Evolutionary conservation across 805 yeast genomes (phyloP).

Genomic region (Pichia phayaonensis): DNA sequence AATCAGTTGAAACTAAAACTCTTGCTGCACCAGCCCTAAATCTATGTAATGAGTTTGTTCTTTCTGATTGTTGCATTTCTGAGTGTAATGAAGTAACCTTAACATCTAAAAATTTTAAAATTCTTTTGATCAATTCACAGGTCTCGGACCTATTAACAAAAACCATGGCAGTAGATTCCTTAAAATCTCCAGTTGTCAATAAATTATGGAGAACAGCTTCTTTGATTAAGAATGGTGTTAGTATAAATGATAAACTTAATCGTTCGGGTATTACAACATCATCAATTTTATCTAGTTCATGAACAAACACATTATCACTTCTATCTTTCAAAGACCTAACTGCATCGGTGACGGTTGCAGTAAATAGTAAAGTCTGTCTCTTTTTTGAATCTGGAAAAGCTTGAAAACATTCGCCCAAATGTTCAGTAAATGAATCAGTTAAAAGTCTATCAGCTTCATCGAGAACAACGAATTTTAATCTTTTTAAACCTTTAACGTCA

Average conservation of each 20-base stretch:
- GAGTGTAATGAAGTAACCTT: slow-evolving; percentile 89
- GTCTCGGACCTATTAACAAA: slow-evolving; percentile 88
- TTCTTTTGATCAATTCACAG: slow-evolving; percentile 80
- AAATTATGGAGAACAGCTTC: slow-evolving; percentile 78
- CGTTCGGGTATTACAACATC: slow-evolving; percentile 76
- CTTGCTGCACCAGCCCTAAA: slow-evolving; percentile 94
- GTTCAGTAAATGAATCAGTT: slow-evolving; percentile 75
- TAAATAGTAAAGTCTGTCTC: slow-evolving; percentile 85
- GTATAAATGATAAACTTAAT: slow-evolving; percentile 54
- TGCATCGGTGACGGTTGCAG: slow-evolving; percentile 93
- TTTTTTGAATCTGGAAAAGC: slow-evolving; percentile 62
- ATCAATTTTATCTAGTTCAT: slow-evolving; percentile 68
- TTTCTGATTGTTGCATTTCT: slow-evolving; percentile 86
- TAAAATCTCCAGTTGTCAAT: slow-evolving; percentile 53
- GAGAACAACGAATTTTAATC: slow-evolving; percentile 74
- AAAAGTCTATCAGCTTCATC: slow-evolving; percentile 95
- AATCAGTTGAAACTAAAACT: slow-evolving; percentile 88
- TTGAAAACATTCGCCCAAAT: slow-evolving; percentile 63
- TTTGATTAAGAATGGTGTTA: slow-evolving; percentile 82
- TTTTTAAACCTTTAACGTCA: slow-evolving; percentile 66
- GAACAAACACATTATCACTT: slow-evolving; percentile 54
- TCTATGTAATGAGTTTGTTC: slow-evolving; percentile 85
- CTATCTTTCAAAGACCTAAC: slow-evolving; percentile 72
- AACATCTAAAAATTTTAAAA: slow-evolving; percentile 63
- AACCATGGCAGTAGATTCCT: slow-evolving; percentile 66